A percentile compares a stretch with the other conserved stretches of the same genome.
These are phyloP conservation scores for Acacia melanoxylon DNA, from an alignment of 306 rosid species.

Conservation along the genomic window DNA sequence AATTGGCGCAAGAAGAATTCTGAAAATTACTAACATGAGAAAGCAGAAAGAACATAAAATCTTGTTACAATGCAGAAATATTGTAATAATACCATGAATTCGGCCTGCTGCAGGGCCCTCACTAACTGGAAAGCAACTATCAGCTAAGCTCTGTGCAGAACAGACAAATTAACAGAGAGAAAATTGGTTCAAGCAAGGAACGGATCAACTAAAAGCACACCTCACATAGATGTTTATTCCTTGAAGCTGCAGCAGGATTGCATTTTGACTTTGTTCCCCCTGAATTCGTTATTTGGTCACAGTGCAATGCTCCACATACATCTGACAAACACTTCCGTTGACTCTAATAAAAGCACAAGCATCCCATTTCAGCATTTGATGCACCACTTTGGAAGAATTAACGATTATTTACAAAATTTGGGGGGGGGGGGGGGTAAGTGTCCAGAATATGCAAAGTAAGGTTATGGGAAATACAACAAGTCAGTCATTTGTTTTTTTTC, in stretches of 20 bases:
- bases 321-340: constrained; percentile 72
- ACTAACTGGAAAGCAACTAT: constrained; percentile 68
- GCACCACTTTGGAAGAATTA: neutral
- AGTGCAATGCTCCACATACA: constrained; percentile 76
- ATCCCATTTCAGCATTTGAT: constrained; percentile 35
- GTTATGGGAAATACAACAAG: neutral
- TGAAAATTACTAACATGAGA: constrained; percentile 35
- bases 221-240: constrained; percentile 82
- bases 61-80: constrained; percentile 41
- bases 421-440: neutral
- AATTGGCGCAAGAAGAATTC: constrained; percentile 80
- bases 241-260: constrained; percentile 76
- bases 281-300: constrained; percentile 57
- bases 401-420: neutral
- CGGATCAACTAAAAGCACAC: constrained; percentile 40
- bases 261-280: constrained; percentile 60
- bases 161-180: constrained; percentile 24
- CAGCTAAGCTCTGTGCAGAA: constrained; percentile 55
- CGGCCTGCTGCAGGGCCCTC: constrained; percentile 66
- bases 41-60: constrained; percentile 6
- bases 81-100: constrained; percentile 66
- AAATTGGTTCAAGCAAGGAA: neutral
- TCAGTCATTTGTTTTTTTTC: neutral
- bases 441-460: neutral
- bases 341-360: constrained; percentile 51